These are phyloP conservation scores for Teratosphaeria gauchensis DNA, from an alignment of 2,329 filamentous ascomycete genomes.

Conservation along the genomic window DNA sequence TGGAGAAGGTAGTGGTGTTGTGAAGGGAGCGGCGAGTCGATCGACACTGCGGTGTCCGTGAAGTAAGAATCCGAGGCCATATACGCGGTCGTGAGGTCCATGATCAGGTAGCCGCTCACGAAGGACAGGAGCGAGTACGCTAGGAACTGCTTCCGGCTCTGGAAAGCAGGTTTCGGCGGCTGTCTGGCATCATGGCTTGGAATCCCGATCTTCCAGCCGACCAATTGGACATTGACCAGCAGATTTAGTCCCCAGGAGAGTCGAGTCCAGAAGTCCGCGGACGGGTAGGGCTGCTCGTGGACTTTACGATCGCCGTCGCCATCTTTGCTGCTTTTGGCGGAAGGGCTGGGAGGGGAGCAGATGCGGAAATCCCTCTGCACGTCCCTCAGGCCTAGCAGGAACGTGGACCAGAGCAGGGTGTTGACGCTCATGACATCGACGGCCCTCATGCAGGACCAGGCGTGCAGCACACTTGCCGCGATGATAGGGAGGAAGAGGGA, in stretches of 20 bases:
- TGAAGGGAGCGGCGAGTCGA: slow-evolving; percentile 10
- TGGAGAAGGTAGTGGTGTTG: neutral
- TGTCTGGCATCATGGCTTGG: slow-evolving; percentile 17
- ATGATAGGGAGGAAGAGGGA: slow-evolving; percentile 18
- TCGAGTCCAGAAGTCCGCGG: slow-evolving; percentile 8
- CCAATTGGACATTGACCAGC: slow-evolving; percentile 15
- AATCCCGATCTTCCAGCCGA: slow-evolving; percentile 18
- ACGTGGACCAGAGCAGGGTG: slow-evolving; percentile 15
- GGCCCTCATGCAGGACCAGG: slow-evolving; percentile 19
- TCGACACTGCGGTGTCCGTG: slow-evolving; percentile 6
- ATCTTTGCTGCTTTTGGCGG: neutral
- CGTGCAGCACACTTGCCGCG: slow-evolving; percentile 14
- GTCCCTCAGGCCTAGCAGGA: slow-evolving; percentile 19
- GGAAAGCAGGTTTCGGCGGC: slow-evolving; percentile 10
- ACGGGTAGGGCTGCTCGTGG: slow-evolving; percentile 15
- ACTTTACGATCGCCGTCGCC: neutral
- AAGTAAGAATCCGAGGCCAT: slow-evolving; percentile 20
- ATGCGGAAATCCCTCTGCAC: slow-evolving; percentile 16
- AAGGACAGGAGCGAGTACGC: slow-evolving; percentile 9
- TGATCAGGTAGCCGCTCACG: slow-evolving; percentile 13
- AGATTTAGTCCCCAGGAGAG: slow-evolving; percentile 19
- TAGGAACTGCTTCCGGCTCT: slow-evolving; percentile 9
- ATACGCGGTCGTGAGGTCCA: slow-evolving; percentile 18
- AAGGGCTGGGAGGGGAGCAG: neutral
- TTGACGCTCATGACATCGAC: slow-evolving; percentile 23